Evolutionary conservation across 2,329 filamentous ascomycete species (phyloP).

Genomic region (Aspergillus transmontanensis): DNA sequence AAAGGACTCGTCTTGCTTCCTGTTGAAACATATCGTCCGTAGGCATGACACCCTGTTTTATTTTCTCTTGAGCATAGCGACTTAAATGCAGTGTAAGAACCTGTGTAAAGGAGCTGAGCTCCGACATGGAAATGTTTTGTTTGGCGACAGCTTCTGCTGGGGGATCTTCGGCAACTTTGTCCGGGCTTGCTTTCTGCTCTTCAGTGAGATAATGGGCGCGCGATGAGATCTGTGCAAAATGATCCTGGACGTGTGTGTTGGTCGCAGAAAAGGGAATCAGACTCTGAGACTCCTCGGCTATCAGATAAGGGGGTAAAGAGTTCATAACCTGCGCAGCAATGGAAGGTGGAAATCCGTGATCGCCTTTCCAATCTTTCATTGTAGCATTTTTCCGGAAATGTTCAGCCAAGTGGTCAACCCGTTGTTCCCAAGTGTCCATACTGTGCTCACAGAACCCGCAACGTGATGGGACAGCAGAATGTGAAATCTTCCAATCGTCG

Average conservation of each 20-base stretch:
- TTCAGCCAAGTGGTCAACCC: conserved; percentile 53
- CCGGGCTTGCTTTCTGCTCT: not conserved
- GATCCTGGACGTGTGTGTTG: conserved; percentile 16
- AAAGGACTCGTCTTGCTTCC: conserved; percentile 51
- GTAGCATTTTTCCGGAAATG: conserved; percentile 54
- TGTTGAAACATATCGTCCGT: conserved; percentile 55
- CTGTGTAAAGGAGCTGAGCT: conserved; percentile 17
- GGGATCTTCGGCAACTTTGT: not conserved
- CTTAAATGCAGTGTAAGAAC: conserved; percentile 22
- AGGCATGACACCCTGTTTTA: conserved; percentile 31
- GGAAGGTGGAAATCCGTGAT: conserved; percentile 44
- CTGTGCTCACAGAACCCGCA: conserved; percentile 55
- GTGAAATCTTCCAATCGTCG: conserved; percentile 32
- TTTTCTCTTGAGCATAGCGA: conserved; percentile 19
- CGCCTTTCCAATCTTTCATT: conserved; percentile 58
- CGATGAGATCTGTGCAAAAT: conserved; percentile 22
- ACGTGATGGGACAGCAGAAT: conserved; percentile 48
- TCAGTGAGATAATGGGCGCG: conserved; percentile 8
- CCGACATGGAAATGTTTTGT: not conserved
- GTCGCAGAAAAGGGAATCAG: conserved; percentile 25
- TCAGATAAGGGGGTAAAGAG: conserved; percentile 24
- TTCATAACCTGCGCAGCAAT: conserved; percentile 21
- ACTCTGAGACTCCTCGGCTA: conserved; percentile 21
- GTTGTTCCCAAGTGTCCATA: conserved; percentile 54
- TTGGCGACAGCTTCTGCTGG: not conserved